A percentile compares a stretch with the other conserved stretches of the same genome.
Conservation (phyloP, 2,329 filamentous ascomycete species). For the Curvularia sp. region DNA sequence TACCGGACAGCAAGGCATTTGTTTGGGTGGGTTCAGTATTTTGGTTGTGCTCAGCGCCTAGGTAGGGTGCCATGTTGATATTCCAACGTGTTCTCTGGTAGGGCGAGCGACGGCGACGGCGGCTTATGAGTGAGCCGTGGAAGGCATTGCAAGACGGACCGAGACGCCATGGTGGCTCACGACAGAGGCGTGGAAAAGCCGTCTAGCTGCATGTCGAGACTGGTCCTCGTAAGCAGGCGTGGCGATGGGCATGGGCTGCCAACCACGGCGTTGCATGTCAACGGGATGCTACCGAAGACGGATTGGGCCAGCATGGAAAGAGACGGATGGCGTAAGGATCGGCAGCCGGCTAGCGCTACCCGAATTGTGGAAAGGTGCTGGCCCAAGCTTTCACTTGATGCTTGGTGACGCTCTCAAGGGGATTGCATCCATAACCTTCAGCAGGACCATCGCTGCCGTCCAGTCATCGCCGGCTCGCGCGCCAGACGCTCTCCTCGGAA, state of each 20-base stretch:
- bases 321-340: slow-evolving; percentile 15
- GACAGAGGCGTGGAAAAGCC: slow-evolving; percentile 20
- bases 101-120: slow-evolving; percentile 9
- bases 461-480: slow-evolving; percentile 14
- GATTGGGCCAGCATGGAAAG: slow-evolving; percentile 7
- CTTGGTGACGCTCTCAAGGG: slow-evolving; percentile 8
- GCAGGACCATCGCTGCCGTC: slow-evolving; percentile 4
- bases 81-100: not conserved
- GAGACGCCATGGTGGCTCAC: slow-evolving; percentile 16
- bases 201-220: slow-evolving; percentile 31
- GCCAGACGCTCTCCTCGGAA: slow-evolving; percentile 7
- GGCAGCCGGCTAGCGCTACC: slow-evolving; percentile 17
- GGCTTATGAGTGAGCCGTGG: slow-evolving; percentile 8
- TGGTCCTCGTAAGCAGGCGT: slow-evolving; percentile 14
- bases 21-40: slow-evolving; percentile 20
- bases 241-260: slow-evolving; percentile 25
- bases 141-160: slow-evolving; percentile 12
- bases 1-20: slow-evolving; percentile 47
- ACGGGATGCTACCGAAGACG: slow-evolving; percentile 17
- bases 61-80: slow-evolving; percentile 38
- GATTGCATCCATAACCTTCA: slow-evolving; percentile 3
- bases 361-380: slow-evolving; percentile 10
- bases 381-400: slow-evolving; percentile 7
- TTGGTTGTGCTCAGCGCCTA: slow-evolving; percentile 28
- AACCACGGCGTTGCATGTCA: slow-evolving; percentile 19